Percentiles rank a stretch among this genome's conserved stretches.
Evolutionary conservation across 2,329 filamentous ascomycete species (phyloP).

Genomic region (Penicillium sp.): DNA sequence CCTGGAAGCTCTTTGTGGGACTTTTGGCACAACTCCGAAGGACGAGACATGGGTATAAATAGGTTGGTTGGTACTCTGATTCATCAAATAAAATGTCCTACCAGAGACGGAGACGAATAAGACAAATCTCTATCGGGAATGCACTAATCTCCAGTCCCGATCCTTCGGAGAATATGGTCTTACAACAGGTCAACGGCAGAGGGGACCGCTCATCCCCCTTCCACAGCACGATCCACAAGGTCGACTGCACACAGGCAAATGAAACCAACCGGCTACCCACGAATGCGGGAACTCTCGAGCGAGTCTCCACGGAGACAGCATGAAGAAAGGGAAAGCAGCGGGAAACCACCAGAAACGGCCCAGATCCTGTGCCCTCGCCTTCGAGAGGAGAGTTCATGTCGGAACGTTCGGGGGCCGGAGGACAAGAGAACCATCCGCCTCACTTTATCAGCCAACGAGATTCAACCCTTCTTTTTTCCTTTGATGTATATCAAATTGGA

Average conservation of each 20-base stretch:
- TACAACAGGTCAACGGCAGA: constrained; percentile 4
- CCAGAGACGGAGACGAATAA: constrained; percentile 9
- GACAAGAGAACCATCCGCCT: constrained; percentile 22
- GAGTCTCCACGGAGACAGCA: constrained; percentile 2
- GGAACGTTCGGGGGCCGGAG: constrained; percentile 15
- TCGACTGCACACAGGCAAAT: constrained; percentile 5
- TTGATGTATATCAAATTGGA: not conserved
- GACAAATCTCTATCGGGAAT: constrained; percentile 6
- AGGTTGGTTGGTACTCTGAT: constrained; percentile 1
- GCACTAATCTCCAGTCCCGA: constrained; percentile 2
- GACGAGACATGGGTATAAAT: constrained; percentile 16
- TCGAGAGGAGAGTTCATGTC: constrained; percentile 8
- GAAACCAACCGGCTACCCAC: not conserved
- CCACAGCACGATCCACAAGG: constrained; percentile 8
- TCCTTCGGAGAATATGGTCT: constrained; percentile 13
- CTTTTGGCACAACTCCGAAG: constrained; percentile 3
- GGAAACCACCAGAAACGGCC: not conserved
- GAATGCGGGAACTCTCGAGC: constrained; percentile 1
- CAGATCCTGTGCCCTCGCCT: not conserved
- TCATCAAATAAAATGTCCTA: not conserved
- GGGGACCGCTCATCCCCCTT: constrained; percentile 3
- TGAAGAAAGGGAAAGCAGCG: not conserved
- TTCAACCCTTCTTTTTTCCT: constrained; percentile 23
- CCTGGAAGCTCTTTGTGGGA: constrained; percentile 1
- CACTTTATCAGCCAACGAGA: constrained; percentile 25